Conservation (phyloP, 495 filamentous ascomycete genomes). For the Penicillium dipodomyicola region DNA sequence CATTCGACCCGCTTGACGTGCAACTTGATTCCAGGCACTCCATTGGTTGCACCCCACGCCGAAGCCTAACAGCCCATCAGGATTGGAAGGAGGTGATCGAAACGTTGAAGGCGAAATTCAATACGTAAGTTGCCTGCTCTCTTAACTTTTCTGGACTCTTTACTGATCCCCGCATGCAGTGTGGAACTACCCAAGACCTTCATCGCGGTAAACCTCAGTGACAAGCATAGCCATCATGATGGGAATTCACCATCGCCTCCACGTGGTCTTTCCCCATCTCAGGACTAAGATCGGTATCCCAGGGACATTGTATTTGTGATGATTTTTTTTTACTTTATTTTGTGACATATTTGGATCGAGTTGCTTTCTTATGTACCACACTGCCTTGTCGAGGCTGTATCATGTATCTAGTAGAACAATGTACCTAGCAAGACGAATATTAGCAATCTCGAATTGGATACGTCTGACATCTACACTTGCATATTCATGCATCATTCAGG, state of each 20-base stretch:
- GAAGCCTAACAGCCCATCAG: constrained; percentile 84
- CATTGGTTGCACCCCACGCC: constrained; percentile 84
- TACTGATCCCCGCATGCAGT: constrained; percentile 41
- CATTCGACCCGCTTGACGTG: constrained; percentile 91
- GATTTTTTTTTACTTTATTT: neutral
- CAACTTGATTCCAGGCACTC: constrained; percentile 93
- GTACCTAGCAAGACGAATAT: neutral
- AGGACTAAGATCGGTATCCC: neutral
- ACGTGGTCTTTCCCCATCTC: neutral
- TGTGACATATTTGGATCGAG: neutral
- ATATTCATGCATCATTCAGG: neutral
- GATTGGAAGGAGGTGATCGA: constrained; percentile 97
- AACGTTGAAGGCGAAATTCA: constrained; percentile 89
- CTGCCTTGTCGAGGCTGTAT: neutral
- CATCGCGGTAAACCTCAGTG: constrained; percentile 50
- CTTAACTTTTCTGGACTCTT: neutral
- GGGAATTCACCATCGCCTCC: constrained; percentile 7
- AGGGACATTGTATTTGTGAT: neutral
- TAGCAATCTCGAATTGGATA: neutral
- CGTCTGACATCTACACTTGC: neutral
- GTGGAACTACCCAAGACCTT: constrained; percentile 95
- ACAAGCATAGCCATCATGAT: constrained; percentile 24
- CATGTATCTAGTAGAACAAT: constrained; percentile 2
- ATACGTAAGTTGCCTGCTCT: constrained; percentile 62
- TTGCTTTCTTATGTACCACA: neutral